A percentile compares a stretch with the other conserved stretches of the same genome.
Conservation (phyloP, 495 filamentous ascomycete genomes). For the Neurospora africana region DNA sequence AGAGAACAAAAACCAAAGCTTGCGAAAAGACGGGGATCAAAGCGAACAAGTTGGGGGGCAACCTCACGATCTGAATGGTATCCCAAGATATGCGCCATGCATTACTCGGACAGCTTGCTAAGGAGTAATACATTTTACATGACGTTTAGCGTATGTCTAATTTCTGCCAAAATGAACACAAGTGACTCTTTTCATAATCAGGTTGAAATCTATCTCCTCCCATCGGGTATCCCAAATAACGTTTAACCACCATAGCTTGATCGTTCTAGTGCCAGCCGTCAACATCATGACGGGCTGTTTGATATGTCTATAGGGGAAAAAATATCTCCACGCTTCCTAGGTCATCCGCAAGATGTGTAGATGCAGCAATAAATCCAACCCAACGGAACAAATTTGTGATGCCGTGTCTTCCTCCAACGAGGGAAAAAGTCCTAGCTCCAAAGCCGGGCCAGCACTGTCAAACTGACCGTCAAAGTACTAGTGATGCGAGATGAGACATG, state of each 20-base stretch:
- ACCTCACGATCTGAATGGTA: too few relatives aligned
- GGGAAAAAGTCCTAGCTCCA: neutral
- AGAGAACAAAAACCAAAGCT: too few relatives aligned
- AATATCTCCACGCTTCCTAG: neutral
- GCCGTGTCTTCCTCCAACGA: neutral
- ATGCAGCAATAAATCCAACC: neutral
- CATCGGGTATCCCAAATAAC: neutral
- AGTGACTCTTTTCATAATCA: neutral
- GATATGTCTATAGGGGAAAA: neutral
- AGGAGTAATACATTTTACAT: neutral
- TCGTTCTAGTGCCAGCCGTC: neutral
- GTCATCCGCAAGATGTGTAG: neutral
- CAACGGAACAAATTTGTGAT: neutral
- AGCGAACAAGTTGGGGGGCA: too few relatives aligned
- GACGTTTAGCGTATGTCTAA: neutral
- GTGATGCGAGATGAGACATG: neutral
- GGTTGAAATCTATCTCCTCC: neutral
- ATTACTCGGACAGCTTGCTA: neutral
- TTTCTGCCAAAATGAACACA: neutral
- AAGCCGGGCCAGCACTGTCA: neutral
- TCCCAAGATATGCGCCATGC: too few relatives aligned
- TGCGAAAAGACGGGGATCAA: too few relatives aligned
- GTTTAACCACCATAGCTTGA: neutral
- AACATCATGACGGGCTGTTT: neutral
- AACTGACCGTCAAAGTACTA: neutral